Evolutionary conservation across 306 rosid genomes (phyloP), one percentile per base, ranked within the genome.

Genomic region (Quercus mongolica): DNA sequence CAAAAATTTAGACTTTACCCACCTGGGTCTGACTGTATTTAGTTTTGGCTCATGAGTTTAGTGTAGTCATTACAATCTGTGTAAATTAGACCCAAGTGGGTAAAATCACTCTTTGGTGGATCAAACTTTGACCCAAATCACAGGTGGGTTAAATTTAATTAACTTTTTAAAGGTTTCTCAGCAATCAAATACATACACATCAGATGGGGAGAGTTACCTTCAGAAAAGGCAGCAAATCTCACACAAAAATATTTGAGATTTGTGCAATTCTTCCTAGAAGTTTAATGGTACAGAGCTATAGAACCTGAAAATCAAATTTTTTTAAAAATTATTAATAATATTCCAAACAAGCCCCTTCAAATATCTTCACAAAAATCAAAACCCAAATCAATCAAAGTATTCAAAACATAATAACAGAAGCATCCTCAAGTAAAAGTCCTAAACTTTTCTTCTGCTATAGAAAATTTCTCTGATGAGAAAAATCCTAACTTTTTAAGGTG

Each of bases 171-270:
- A n/a, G 72, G 52, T 33, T 68, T 68, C 52, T 35, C 18, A 6
- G 52, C 54, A 68, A 35, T 68, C 51, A 68, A 35, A 68, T 46
- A 10, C 65, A 21, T 26, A 21, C 30, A 21, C 31, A 21, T 6
- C 30, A 67, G 25, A 19, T 21, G 38, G 72, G n/a, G 72, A 33
- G 26, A 10, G 52, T 7, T 28, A 61, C 72, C 77, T 79, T 49
- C 14, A 58, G 77, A 59, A 58, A 59, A 79, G 61, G 44, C 56
- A 49, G 64, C 61, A 61, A 79, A 58, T 8, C 70, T 78, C 52
- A 19, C 23, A 15, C n/a, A 19, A 69, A 78, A 69, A 17, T 46
- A 7, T n/a, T 62, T 11, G 70, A 71, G 77, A 79, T 59, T 71
- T 62, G 72, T 54, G 6, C 5, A 41, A 79, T 79, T 69, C 14